A percentile compares a stretch with the other conserved stretches of the same genome.
These are phyloP conservation scores for Lizanozyma gosingica DNA, from an alignment of 1,139 yeast genomes.

Conservation along the genomic window DNA sequence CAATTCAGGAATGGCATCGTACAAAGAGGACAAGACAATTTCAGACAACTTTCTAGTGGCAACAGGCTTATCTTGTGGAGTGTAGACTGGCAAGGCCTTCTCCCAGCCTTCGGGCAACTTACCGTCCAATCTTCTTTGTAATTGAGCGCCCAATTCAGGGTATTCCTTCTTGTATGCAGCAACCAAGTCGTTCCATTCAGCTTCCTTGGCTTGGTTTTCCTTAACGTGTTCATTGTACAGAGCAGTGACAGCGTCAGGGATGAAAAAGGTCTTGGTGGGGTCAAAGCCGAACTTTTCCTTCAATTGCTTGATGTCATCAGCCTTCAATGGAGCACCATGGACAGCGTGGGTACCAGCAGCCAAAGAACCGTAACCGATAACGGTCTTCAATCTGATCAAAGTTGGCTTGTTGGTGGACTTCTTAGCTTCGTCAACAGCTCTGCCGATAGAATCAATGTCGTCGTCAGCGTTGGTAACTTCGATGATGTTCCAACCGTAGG, in stretches of 20 bases:
- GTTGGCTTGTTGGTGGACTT: conserved; percentile 73
- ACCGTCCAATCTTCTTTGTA: conserved; percentile 72
- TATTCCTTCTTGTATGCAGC: conserved; percentile 56
- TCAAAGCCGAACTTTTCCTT: conserved; percentile 82
- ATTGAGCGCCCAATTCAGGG: conserved; percentile 76
- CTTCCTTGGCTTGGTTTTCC: conserved; percentile 58
- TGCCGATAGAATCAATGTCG: conserved; percentile 62
- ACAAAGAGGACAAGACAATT: conserved; percentile 59
- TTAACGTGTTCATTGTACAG: conserved; percentile 51
- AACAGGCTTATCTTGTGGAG: conserved; percentile 66
- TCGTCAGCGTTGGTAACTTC: conserved; percentile 76
- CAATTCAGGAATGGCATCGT: conserved; percentile 71
- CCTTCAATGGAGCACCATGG: conserved; percentile 95
- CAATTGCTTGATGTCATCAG: conserved; percentile 86
- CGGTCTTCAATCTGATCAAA: conserved; percentile 79
- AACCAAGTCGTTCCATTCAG: conserved; percentile 64
- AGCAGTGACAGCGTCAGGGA: conserved; percentile 78
- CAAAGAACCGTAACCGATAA: conserved; percentile 91
- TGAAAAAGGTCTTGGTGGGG: conserved; percentile 72
- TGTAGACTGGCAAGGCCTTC: conserved; percentile 68
- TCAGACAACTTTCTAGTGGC: conserved; percentile 97
- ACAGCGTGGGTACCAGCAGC: conserved; percentile 84
- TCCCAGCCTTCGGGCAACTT: conserved; percentile 85
- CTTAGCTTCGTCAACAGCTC: conserved; percentile 70
- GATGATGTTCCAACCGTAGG: conserved; percentile 92